Percentiles rank a stretch among this genome's conserved stretches.
Evolutionary conservation across 2,329 filamentous ascomycete species (phyloP).

Genomic region (Beauveria australis): DNA sequence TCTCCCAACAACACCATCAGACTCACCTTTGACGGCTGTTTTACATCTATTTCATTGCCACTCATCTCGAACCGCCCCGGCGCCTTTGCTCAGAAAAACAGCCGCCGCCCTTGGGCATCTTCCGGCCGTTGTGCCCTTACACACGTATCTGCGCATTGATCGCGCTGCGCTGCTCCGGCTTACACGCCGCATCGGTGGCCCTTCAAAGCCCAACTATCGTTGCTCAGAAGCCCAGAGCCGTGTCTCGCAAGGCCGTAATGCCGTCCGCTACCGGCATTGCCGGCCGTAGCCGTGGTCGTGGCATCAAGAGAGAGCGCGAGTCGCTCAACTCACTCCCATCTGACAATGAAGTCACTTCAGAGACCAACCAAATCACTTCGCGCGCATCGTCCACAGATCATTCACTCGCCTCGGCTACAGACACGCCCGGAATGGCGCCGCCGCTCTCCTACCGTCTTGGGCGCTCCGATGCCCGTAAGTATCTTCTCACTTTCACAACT

Average conservation of each 20-base stretch:
- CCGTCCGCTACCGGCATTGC: not conserved
- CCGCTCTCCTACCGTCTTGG: slow-evolving; percentile 17
- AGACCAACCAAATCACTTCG: not conserved
- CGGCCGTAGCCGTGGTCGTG: not conserved
- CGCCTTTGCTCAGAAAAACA: not conserved
- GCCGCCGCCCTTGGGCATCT: too few relatives aligned
- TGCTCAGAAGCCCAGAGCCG: not conserved
- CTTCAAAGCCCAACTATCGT: not conserved
- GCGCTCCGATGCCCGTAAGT: slow-evolving; percentile 33
- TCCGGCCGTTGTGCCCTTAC: not conserved
- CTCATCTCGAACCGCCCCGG: too few relatives aligned
- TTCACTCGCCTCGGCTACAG: slow-evolving; percentile 6
- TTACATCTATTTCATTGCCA: too few relatives aligned
- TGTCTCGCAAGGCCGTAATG: not conserved
- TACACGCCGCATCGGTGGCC: not conserved
- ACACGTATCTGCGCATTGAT: not conserved
- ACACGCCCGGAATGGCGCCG: not conserved
- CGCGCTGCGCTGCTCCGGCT: not conserved
- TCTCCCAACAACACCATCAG: not conserved
- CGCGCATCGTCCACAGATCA: not conserved
- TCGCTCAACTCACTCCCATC: slow-evolving; percentile 8
- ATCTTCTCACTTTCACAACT: not conserved
- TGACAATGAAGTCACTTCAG: slow-evolving; percentile 1
- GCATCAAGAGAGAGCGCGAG: slow-evolving; percentile 9
- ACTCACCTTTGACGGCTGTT: not conserved